Conservation (phyloP, 768 basidiomycete genomes). For the Pleurotus djamor region DNA sequence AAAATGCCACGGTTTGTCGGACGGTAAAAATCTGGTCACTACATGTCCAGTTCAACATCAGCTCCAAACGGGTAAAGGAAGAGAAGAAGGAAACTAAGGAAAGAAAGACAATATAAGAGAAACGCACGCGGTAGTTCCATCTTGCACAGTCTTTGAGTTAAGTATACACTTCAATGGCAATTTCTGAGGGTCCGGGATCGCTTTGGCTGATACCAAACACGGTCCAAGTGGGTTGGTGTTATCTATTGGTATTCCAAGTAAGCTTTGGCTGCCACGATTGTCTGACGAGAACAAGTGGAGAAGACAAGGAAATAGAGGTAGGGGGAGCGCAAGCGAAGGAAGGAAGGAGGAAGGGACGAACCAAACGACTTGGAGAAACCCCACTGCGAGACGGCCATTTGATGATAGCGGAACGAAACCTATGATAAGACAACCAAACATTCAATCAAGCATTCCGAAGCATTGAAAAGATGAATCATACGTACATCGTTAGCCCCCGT, state of each 20-base stretch:
- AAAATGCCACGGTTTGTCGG: conserved; percentile 72
- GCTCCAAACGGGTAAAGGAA: too few species aligned
- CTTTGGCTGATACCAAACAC: conserved; percentile 65
- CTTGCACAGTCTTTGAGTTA: conserved; percentile 69
- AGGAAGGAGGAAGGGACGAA: conserved; percentile 30
- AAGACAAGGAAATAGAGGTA: too few species aligned
- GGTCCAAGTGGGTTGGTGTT: conserved; percentile 80
- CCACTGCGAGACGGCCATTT: conserved; percentile 84
- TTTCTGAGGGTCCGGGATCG: conserved; percentile 65
- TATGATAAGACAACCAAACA: too few species aligned
- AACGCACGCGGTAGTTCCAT: conserved; percentile 76
- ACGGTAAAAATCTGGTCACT: conserved; percentile 85
- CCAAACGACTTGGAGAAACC: conserved; percentile 87
- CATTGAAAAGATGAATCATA: too few species aligned
- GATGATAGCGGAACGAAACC: conserved; percentile 84
- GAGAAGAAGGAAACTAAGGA: too few species aligned
- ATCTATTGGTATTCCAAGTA: too few species aligned
- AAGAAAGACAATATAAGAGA: too few species aligned
- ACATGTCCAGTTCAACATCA: not conserved
- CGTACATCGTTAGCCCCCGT: conserved; percentile 80
- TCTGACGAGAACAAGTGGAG: too few species aligned
- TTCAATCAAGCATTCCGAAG: too few species aligned
- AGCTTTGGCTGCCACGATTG: too few species aligned
- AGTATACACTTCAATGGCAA: conserved; percentile 60
- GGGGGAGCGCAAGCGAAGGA: too few species aligned